phyloP scores from a whole-genome alignment of 2,329 filamentous ascomycete genomes.

The Emmonsiellopsis sp. region DNA sequence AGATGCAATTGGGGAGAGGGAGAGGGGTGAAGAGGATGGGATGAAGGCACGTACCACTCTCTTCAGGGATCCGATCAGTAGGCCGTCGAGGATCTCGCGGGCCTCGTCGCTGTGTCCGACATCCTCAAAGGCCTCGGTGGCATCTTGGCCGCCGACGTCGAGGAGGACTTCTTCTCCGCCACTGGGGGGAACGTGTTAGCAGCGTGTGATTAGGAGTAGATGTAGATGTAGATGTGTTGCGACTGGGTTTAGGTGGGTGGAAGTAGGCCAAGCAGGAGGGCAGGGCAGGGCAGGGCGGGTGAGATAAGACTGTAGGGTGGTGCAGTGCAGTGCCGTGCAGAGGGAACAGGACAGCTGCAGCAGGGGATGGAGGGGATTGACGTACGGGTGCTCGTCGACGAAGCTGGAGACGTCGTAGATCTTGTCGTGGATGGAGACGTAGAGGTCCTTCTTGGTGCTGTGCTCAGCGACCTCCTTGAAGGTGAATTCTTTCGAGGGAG shows the following conservation, averaged over 20 bases:
- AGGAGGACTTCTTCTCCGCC: conserved; percentile 97
- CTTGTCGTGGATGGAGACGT: conserved; percentile 88
- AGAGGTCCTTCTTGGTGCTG: conserved; percentile 87
- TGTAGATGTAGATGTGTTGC: neutral
- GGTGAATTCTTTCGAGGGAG: conserved; percentile 54
- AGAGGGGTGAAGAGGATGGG: conserved; percentile 4
- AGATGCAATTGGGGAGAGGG: neutral
- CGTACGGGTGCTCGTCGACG: conserved; percentile 90
- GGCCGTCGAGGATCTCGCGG: conserved; percentile 75
- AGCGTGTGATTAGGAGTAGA: neutral
- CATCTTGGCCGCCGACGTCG: conserved; percentile 90
- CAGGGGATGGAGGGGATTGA: conserved; percentile 16
- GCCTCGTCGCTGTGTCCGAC: conserved; percentile 99
- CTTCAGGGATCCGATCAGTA: conserved; percentile 70
- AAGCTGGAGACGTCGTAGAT: conserved; percentile 87
- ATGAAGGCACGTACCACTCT: conserved; percentile 52
- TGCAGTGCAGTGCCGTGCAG: neutral
- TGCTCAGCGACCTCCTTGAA: conserved; percentile 75
- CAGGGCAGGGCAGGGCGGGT: neutral
- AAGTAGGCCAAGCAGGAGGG: too few species aligned
- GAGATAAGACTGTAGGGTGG: neutral
- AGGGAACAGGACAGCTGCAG: neutral
- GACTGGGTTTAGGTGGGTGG: too few species aligned
- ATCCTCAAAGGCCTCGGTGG: conserved; percentile 97
- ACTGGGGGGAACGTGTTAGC: conserved; percentile 38